phyloP scores from a whole-genome alignment of 2,329 filamentous ascomycete species.

The Cladophialophora yegresii region DNA sequence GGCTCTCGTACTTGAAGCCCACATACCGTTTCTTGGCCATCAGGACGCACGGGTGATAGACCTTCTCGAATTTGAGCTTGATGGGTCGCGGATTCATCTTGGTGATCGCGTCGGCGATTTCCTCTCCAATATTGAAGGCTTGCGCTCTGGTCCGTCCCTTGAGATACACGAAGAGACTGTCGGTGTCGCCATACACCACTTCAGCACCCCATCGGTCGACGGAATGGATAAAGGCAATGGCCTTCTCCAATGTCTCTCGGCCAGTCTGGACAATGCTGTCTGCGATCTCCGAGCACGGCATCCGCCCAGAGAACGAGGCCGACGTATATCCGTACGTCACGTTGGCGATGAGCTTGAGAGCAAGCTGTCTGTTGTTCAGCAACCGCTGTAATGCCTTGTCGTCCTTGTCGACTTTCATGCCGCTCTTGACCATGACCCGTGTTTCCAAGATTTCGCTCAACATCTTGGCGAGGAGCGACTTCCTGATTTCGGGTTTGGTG shows the following conservation, averaged over 20 bases:
- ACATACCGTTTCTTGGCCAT: slow-evolving; percentile 98
- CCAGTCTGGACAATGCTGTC: slow-evolving; percentile 98
- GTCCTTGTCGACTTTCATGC: slow-evolving; percentile 91
- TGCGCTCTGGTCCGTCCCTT: slow-evolving; percentile 83
- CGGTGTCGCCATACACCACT: slow-evolving; percentile 96
- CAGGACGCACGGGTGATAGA: slow-evolving; percentile 92
- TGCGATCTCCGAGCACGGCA: slow-evolving; percentile 97
- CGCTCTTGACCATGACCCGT: slow-evolving; percentile 94
- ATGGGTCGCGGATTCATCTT: slow-evolving; percentile 86
- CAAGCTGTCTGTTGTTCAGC: slow-evolving; percentile 89
- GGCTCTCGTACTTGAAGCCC: slow-evolving; percentile 90
- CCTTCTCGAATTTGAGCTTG: slow-evolving; percentile 98
- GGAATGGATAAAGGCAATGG: slow-evolving; percentile 89
- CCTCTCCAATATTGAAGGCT: slow-evolving; percentile 88
- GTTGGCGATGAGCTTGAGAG: slow-evolving; percentile 94
- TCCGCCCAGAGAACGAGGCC: slow-evolving; percentile 91
- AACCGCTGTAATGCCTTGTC: slow-evolving; percentile 83
- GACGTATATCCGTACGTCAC: slow-evolving; percentile 98
- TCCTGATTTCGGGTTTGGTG: slow-evolving; percentile 78
- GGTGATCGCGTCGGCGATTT: slow-evolving; percentile 85
- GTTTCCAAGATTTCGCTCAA: slow-evolving; percentile 93
- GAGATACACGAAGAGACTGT: slow-evolving; percentile 88
- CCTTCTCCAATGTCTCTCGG: slow-evolving; percentile 88
- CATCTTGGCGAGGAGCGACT: slow-evolving; percentile 94
- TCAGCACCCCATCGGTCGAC: slow-evolving; percentile 87